A percentile compares a stretch with the other conserved stretches of the same genome.
phyloP scores from a whole-genome alignment of 768 basidiomycete species.

The Lepiota venenata region DNA sequence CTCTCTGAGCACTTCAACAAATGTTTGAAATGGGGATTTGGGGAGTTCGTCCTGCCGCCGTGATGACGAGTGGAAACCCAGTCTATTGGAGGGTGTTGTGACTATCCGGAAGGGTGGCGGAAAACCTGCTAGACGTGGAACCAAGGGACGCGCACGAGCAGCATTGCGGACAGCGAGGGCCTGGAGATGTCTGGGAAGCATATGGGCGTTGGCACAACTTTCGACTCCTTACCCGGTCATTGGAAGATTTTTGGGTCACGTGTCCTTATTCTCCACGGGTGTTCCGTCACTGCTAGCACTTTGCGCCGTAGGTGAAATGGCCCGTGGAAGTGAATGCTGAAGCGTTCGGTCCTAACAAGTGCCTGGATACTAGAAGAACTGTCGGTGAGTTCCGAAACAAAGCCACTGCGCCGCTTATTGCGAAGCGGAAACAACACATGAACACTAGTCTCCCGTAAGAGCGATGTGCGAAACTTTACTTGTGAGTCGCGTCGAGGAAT shows the following conservation, averaged over 20 bases:
- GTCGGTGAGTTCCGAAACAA: too few relatives aligned
- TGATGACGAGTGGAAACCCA: conserved; percentile 66
- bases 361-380: too few relatives aligned
- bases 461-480: too few relatives aligned
- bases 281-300: too few relatives aligned
- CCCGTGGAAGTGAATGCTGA: too few relatives aligned
- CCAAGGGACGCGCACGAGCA: conserved; percentile 23
- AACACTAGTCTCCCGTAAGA: too few relatives aligned
- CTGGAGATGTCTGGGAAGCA: conserved; percentile 44
- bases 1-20: conserved; percentile 90
- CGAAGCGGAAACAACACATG: too few relatives aligned
- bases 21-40: conserved; percentile 94
- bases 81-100: conserved; percentile 19
- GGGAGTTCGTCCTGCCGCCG: conserved; percentile 61
- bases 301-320: too few relatives aligned
- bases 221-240: conserved; percentile 11
- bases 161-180: conserved; percentile 34
- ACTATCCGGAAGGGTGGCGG: conserved; percentile 41
- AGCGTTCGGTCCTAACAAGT: too few relatives aligned
- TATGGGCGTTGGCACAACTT: conserved; percentile 18
- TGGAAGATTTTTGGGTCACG: conserved; percentile 9
- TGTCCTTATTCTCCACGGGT: background rate
- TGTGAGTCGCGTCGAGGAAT: too few relatives aligned
- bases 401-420: too few relatives aligned
- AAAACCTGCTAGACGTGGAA: conserved; percentile 20